Evolutionary conservation across 2,329 filamentous ascomycete genomes (phyloP).

Genomic region (Paramyrothecium sp.): DNA sequence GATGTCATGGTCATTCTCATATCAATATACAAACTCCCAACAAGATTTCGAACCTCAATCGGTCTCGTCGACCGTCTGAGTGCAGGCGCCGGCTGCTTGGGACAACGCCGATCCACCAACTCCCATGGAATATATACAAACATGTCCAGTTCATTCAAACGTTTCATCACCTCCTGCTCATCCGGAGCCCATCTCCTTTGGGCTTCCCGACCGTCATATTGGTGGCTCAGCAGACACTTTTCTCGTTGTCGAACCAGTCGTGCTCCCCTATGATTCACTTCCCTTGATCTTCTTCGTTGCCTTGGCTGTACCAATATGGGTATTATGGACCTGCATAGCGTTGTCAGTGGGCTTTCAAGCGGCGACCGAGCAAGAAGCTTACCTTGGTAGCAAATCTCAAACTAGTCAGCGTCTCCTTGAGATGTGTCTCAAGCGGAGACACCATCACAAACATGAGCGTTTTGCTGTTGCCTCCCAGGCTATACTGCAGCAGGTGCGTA

Average conservation of each 20-base stretch:
- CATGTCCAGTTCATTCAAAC: neutral
- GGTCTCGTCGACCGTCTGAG: neutral
- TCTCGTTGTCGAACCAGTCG: slow-evolving; percentile 1
- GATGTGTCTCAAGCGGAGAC: slow-evolving; percentile 83
- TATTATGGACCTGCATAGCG: slow-evolving; percentile 68
- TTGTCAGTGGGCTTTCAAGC: slow-evolving; percentile 8
- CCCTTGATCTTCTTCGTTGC: slow-evolving; percentile 61
- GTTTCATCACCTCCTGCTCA: slow-evolving; percentile 4
- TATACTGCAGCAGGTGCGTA: slow-evolving; percentile 93
- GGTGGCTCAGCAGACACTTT: slow-evolving; percentile 2
- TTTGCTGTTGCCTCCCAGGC: slow-evolving; percentile 90
- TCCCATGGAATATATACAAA: neutral
- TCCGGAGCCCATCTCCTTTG: neutral
- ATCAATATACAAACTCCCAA: slow-evolving; percentile 12
- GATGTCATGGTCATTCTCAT: slow-evolving; percentile 12
- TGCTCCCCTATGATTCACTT: slow-evolving; percentile 25
- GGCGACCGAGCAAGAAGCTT: slow-evolving; percentile 18
- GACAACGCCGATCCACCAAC: neutral
- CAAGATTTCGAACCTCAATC: neutral
- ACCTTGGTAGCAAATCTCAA: slow-evolving; percentile 95
- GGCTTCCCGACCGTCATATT: neutral
- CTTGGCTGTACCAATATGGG: slow-evolving; percentile 87
- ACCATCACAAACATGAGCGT: slow-evolving; percentile 99
- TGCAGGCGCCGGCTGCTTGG: neutral
- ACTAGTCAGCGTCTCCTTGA: slow-evolving; percentile 91